Conservation (phyloP, 176 grass and related monocot species). For the Zea mays region Zm-B73-REFERENCE-NAM-5.0 NC_050100.1:1223001-1223500, state of each 20-base stretch:
- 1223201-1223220: conserved; percentile 62
- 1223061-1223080: not conserved
- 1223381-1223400: not conserved
- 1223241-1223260: conserved; percentile 70
- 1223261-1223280: conserved; percentile 84
- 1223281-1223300: conserved; percentile 83
- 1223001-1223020: conserved; percentile 74
- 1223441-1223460: conserved; percentile 80
- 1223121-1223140: conserved; percentile 51
- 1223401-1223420: conserved; percentile 8
- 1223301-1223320: conserved; percentile 79
- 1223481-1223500: conserved; percentile 61
- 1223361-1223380: not conserved
- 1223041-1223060: not conserved
- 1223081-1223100: conserved; percentile 13
- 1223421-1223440: conserved; percentile 83
- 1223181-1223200: conserved; percentile 58
- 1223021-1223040: conserved; percentile 51
- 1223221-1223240: conserved; percentile 52
- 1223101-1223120: not conserved
- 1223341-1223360: conserved; percentile 33
- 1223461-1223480: conserved; percentile 68
- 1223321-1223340: conserved; percentile 97
- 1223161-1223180: conserved; percentile 56
- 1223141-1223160: conserved; percentile 75